These are phyloP conservation scores for Glomus cerebriforme DNA, from an alignment of 192 early-diverging fungal genomes.

Conservation along the genomic window DNA sequence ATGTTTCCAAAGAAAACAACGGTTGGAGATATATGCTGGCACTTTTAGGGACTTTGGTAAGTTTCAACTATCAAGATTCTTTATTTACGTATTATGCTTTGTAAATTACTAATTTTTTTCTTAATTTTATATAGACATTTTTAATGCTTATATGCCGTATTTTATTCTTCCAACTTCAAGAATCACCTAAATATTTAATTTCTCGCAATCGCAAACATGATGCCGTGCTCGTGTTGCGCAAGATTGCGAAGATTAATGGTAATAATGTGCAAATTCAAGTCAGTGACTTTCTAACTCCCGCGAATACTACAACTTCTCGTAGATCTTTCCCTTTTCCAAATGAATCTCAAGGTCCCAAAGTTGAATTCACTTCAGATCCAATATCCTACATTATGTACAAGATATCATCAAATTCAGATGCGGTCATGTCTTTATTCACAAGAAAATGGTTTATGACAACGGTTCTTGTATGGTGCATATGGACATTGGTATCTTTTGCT, in stretches of 20 bases:
- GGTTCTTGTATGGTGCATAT: slow-evolving; percentile 73
- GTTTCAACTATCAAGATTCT: not conserved
- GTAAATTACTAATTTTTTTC: too few species aligned
- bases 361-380: slow-evolving; percentile 24
- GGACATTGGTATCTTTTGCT: slow-evolving; percentile 73
- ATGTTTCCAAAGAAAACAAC: slow-evolving; percentile 62
- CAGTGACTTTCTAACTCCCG: slow-evolving; percentile 25
- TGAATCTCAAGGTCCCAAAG: not conserved
- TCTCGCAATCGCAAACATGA: slow-evolving; percentile 63
- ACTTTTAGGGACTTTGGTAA: slow-evolving; percentile 51
- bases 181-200: slow-evolving; percentile 81
- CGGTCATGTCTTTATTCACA: slow-evolving; percentile 57
- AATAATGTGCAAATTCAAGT: slow-evolving; percentile 34
- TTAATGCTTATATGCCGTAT: slow-evolving; percentile 74
- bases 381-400: not conserved
- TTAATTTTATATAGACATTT: slow-evolving; percentile 48
- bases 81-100: not conserved
- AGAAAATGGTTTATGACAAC: slow-evolving; percentile 62
- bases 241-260: slow-evolving; percentile 68
- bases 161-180: slow-evolving; percentile 67
- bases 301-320: not conserved
- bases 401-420: slow-evolving; percentile 16
- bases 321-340: not conserved
- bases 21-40: slow-evolving; percentile 84
- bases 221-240: slow-evolving; percentile 65